Base-by-base conservation (phyloP, 139 green algal species). In the Pycnococcus provasolii region DNA sequence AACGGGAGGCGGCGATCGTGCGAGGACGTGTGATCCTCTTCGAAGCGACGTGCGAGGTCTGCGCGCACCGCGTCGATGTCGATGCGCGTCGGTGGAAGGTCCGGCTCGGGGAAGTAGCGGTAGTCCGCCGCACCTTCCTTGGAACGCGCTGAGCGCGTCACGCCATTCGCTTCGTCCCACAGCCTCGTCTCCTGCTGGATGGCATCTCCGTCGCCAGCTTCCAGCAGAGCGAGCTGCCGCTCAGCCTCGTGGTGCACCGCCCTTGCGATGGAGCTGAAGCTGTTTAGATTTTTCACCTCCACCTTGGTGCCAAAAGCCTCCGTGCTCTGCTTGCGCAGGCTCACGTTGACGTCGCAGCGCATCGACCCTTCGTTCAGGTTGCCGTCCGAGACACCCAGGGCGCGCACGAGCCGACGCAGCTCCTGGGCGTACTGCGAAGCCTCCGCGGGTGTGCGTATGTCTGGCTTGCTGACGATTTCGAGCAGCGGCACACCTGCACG, bases 271-370 rank as follows among this genome's bases (percentile, higher is more conserved):
- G 89, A 90, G 67, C 67, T 83, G 77, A 98, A 97, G 45, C 74
- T 88, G 85, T 98, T 98, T 88, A 98, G 95, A 82, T 98, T 98
- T 75, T 98, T 98, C 62, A 98, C 81, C 75, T 98, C 92, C 67
- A 98, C 66, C 66, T 95, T 96, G 54, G 91, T 98, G 46, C 92
- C 92, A 64, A 96, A 87, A 42, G 45, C 9, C 5, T 67, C 42
- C 52, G 50, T 39, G 8, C 55, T 83, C 77, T 53, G 51, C 2
- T 64, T 68, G 4, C 74, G 69, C 44, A 85, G 66, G 13, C 79
- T 89, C 45, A 96, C 81, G 75, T 96, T 96, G 4, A 96, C 90
- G 70, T 96, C 90, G 68, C 86, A 96, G 9, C 91, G 80, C 85
- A 96, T 90, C 47, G 78, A 88, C 1, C 72, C 77, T 53, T 79